These are phyloP conservation scores for Albophoma yamanashiensis DNA, from an alignment of 2,329 filamentous ascomycete genomes.

Conservation along the genomic window DNA sequence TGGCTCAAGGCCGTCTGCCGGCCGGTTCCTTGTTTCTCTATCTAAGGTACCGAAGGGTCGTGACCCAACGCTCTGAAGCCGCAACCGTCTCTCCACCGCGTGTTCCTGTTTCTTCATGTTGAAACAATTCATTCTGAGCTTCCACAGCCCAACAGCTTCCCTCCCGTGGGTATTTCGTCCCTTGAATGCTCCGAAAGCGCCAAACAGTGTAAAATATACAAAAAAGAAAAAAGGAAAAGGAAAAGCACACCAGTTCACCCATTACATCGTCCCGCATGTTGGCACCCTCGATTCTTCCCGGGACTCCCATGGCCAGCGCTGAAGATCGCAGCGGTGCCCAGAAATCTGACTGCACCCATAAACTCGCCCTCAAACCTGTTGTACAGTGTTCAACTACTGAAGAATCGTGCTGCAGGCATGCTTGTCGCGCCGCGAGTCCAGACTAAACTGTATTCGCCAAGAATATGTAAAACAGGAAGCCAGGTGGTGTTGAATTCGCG, in stretches of 20 bases:
- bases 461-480: background rate
- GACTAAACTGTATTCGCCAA: background rate
- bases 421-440: background rate
- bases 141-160: background rate
- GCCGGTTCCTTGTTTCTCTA: background rate
- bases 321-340: background rate
- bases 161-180: slow-evolving; percentile 20
- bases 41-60: background rate
- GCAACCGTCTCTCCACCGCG: background rate
- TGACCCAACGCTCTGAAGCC: background rate
- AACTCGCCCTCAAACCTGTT: background rate
- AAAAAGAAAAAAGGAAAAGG: background rate
- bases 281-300: background rate
- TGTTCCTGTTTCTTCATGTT: background rate
- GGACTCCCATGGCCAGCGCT: background rate
- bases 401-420: background rate
- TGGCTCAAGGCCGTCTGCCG: background rate
- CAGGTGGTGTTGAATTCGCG: background rate
- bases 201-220: slow-evolving; percentile 1
- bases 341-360: background rate
- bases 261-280: background rate
- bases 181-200: slow-evolving; percentile 1
- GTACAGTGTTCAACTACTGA: background rate
- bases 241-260: too few relatives aligned
- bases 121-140: background rate